These are phyloP conservation scores for Starmera dryadoides DNA, from an alignment of 805 yeast species.

Conservation along the genomic window DNA sequence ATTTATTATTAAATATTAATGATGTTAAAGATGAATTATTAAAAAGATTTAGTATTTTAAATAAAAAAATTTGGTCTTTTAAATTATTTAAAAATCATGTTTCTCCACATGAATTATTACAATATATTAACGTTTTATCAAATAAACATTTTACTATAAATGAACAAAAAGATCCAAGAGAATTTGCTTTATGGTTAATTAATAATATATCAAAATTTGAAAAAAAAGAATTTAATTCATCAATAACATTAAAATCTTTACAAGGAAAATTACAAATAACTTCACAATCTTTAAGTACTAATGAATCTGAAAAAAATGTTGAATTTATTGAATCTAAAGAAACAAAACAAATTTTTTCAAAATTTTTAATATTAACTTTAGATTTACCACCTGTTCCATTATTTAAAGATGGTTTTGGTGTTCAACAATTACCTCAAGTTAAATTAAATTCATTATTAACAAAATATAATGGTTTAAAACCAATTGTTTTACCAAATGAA, in stretches of 20 bases:
- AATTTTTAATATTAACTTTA: slow-evolving; percentile 51
- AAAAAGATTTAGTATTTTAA: slow-evolving; percentile 35
- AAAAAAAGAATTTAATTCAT: slow-evolving; percentile 7
- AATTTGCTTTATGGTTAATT: slow-evolving; percentile 53
- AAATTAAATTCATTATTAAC: slow-evolving; percentile 35
- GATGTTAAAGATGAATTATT: slow-evolving; percentile 27
- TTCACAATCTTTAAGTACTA: slow-evolving; percentile 18
- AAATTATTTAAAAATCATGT: slow-evolving; percentile 51
- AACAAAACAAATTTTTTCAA: slow-evolving; percentile 11
- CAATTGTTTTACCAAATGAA: slow-evolving; percentile 27
- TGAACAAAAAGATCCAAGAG: slow-evolving; percentile 43
- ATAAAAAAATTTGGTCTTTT: slow-evolving; percentile 60
- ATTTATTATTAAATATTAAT: slow-evolving; percentile 23
- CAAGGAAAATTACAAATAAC: slow-evolving; percentile 46
- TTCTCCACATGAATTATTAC: slow-evolving; percentile 61
- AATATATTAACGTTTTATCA: slow-evolving; percentile 36
- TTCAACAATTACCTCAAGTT: slow-evolving; percentile 46
- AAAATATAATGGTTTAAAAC: slow-evolving; percentile 28
- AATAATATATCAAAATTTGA: slow-evolving; percentile 33
- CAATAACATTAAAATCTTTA: slow-evolving; percentile 29
- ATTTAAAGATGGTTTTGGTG: slow-evolving; percentile 40
- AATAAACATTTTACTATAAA: slow-evolving; percentile 33
- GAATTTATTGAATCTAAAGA: slow-evolving; percentile 16
- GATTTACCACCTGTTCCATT: slow-evolving; percentile 53
- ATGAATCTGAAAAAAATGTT: slow-evolving; percentile 18